phyloP scores from a whole-genome alignment of 768 basidiomycete genomes.

The Terana coerulea region DNA sequence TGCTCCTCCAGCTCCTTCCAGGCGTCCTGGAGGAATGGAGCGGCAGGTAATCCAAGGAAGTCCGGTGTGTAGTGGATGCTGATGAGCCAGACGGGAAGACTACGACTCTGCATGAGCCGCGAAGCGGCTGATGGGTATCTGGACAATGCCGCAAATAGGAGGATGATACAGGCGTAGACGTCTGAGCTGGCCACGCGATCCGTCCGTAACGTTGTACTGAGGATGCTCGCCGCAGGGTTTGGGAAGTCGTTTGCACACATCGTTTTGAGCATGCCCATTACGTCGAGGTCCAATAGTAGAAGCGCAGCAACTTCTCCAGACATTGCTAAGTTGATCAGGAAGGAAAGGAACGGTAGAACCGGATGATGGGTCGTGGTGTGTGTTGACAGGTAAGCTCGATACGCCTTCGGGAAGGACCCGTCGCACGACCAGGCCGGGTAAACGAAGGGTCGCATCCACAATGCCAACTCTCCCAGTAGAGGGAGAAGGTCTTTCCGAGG shows the following conservation, averaged over 20 bases:
- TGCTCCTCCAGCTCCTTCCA: conserved; percentile 2
- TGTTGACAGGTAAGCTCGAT: conserved; percentile 3
- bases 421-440: not conserved
- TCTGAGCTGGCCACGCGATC: conserved; percentile 6
- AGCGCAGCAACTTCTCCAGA: not conserved
- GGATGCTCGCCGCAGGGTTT: conserved; percentile 4
- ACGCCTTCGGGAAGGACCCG: conserved; percentile 1
- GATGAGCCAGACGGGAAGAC: not conserved
- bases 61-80: conserved; percentile 7
- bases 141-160: conserved; percentile 2
- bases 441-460: conserved; percentile 2
- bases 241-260: conserved; percentile 5
- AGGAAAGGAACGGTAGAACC: conserved; percentile 3
- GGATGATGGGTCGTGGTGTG: not conserved
- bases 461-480: not conserved
- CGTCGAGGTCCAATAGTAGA: conserved; percentile 1
- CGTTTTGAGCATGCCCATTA: not conserved
- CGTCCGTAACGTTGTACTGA: conserved; percentile 4
- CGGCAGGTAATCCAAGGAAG: conserved; percentile 1
- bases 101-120: not conserved
- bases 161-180: conserved; percentile 5
- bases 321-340: not conserved
- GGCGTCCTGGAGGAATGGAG: not conserved
- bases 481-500: not conserved
- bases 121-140: not conserved